phyloP scores from a whole-genome alignment of 495 filamentous ascomycete species.

The Arthonia radiata region DNA sequence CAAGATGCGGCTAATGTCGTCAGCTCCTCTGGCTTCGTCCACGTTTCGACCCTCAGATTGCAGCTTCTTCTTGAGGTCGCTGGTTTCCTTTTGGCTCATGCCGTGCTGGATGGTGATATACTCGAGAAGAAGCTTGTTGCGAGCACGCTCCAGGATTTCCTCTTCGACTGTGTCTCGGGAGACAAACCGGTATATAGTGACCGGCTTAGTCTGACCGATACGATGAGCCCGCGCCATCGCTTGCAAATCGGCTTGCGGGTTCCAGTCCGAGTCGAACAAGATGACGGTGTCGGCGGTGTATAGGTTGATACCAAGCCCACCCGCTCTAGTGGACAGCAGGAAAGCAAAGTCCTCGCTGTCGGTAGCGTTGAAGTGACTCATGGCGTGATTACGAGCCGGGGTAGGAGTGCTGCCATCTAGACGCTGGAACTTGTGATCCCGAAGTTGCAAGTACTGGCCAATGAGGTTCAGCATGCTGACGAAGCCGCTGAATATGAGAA shows the following conservation, averaged over 20 bases:
- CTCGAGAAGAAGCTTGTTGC: slow-evolving; percentile 96
- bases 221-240: slow-evolving; percentile 96
- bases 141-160: slow-evolving; percentile 80
- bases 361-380: slow-evolving; percentile 92
- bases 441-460: slow-evolving; percentile 70
- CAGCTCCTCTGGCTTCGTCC: slow-evolving; percentile 57
- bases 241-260: slow-evolving; percentile 91
- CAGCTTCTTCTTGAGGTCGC: slow-evolving; percentile 48
- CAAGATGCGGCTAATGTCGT: slow-evolving; percentile 80
- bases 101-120: slow-evolving; percentile 93
- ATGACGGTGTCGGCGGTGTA: slow-evolving; percentile 98
- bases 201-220: slow-evolving; percentile 87
- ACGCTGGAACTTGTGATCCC: slow-evolving; percentile 76
- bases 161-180: slow-evolving; percentile 97
- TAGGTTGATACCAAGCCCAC: slow-evolving; percentile 90
- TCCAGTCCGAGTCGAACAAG: slow-evolving; percentile 98
- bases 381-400: slow-evolving; percentile 60
- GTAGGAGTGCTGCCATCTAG: slow-evolving; percentile 88
- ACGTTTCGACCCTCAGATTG: slow-evolving; percentile 22
- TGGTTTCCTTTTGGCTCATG: slow-evolving; percentile 64
- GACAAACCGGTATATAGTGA: slow-evolving; percentile 83
- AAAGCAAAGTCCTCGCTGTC: slow-evolving; percentile 92
- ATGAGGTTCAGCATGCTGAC: slow-evolving; percentile 95
- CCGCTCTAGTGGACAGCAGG: slow-evolving; percentile 79
- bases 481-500: slow-evolving; percentile 98